These are phyloP conservation scores for Gastroboletus turbinatus DNA, from an alignment of 1,284 basidiomycete species.

Conservation along the genomic window DNA sequence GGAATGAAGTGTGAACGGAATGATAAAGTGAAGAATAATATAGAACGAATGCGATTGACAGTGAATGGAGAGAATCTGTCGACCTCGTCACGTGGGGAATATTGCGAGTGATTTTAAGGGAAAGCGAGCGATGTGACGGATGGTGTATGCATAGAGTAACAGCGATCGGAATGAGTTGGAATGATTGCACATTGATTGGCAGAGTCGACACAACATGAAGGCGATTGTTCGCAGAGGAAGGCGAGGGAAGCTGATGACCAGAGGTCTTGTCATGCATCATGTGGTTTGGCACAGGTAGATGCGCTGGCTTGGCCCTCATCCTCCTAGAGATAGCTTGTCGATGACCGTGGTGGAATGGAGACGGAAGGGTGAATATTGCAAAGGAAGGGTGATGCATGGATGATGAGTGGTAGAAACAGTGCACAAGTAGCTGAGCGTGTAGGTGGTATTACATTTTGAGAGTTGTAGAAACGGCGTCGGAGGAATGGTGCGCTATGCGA, in stretches of 20 bases:
- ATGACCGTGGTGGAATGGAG: slow-evolving; percentile 49
- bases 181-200: slow-evolving; percentile 41
- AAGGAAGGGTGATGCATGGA: slow-evolving; percentile 73
- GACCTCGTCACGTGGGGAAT: slow-evolving; percentile 43
- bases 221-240: slow-evolving; percentile 30
- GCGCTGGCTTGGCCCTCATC: slow-evolving; percentile 11
- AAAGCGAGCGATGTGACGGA: slow-evolving; percentile 41
- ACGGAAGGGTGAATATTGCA: slow-evolving; percentile 55
- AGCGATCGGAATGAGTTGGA: slow-evolving; percentile 48
- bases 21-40: slow-evolving; percentile 80
- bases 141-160: slow-evolving; percentile 51
- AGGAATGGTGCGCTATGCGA: slow-evolving; percentile 45
- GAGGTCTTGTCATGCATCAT: slow-evolving; percentile 16
- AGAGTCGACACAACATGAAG: slow-evolving; percentile 28
- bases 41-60: slow-evolving; percentile 52
- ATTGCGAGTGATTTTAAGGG: slow-evolving; percentile 38
- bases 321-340: slow-evolving; percentile 45
- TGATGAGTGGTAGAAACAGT: slow-evolving; percentile 64
- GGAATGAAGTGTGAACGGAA: slow-evolving; percentile 28
- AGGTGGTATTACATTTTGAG: slow-evolving; percentile 79
- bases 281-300: slow-evolving; percentile 27
- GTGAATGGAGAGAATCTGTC: slow-evolving; percentile 37
- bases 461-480: slow-evolving; percentile 26
- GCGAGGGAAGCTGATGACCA: slow-evolving; percentile 28
- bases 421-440: slow-evolving; percentile 56